Percentiles rank a stretch among this genome's conserved stretches.
phyloP scores from a whole-genome alignment of 1,139 yeast species.

The Hemisphaericaspora xylofermentans region DNA sequence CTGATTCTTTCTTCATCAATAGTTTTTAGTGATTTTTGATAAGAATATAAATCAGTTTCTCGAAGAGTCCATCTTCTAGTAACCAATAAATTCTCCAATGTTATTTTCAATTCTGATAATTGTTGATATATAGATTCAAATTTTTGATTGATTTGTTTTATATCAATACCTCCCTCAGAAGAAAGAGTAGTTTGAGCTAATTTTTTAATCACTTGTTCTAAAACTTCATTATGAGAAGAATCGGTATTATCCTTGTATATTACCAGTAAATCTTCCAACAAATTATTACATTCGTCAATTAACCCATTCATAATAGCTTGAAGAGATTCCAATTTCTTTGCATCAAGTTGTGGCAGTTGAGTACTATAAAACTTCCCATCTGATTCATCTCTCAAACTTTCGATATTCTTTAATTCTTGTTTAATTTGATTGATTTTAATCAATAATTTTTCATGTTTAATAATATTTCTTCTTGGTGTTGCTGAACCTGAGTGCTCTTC shows the following conservation, averaged over 20 bases:
- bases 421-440: constrained; percentile 18
- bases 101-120: constrained; percentile 64
- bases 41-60: constrained; percentile 86
- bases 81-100: constrained; percentile 75
- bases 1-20: constrained; percentile 69
- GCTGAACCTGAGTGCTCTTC: constrained; percentile 14
- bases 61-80: constrained; percentile 97
- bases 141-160: constrained; percentile 12
- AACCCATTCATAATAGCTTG: constrained; percentile 71
- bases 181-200: neutral
- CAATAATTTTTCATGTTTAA: constrained; percentile 22
- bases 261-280: constrained; percentile 67
- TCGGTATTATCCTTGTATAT: constrained; percentile 41
- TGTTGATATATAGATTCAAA: constrained; percentile 27
- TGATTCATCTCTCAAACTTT: constrained; percentile 30
- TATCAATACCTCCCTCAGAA: constrained; percentile 15
- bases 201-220: constrained; percentile 5
- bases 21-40: constrained; percentile 68
- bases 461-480: constrained; percentile 32
- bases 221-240: constrained; percentile 7
- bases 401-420: constrained; percentile 31
- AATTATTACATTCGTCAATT: constrained; percentile 77
- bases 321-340: constrained; percentile 24
- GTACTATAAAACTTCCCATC: constrained; percentile 31
- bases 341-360: constrained; percentile 17